Evolutionary conservation across 164 flowering plant species (phyloP), one percentile per base, ranked within the genome.

Genomic region (Umbellularia californica): DNA sequence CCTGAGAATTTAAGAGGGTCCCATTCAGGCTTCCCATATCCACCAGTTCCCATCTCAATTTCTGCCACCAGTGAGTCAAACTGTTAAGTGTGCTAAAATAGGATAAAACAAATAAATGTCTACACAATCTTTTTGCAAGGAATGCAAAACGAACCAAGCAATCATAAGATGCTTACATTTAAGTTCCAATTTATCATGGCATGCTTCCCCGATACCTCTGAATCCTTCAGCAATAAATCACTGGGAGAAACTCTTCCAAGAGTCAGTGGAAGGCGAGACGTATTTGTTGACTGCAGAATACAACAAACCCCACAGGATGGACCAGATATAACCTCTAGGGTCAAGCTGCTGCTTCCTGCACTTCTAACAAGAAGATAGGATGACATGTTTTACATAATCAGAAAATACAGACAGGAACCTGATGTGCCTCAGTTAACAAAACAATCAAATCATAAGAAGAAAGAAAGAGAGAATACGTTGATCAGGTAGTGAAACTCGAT

Each of bases 11-110:
- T 83, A 91, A 81, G 13, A 87, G 80, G 58, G 99, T 96, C 28
- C 99, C 99, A 82, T 96, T 96, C 63, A 96, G 83, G 86, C 99
- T 96, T 70, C 99, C 99, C 95, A 91, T 87, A 82, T 96, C 99
- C 75, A 88, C 85, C 79, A 96, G 82, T 81, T 96, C 99, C 99
- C 99, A 96, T 80, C 87, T 93, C 80, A 84, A 78, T 77, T 85
- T 92, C 99, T 96, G 92, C 75, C 79, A 82, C 58, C 77, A 81
- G 68, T 65, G 17, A 55, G 20, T 55, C 60, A 13, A 55, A 55
- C 17, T 15, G 19, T 55, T 55, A 55, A 55, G 47, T 41, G 60
- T 20, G n/a, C 20, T 55, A 3, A 55, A 55, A 55, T 55, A 55
- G 60, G 60, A 55, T 41, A 41, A 41, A 55, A 55, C 60, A 55